phyloP scores from a whole-genome alignment of 768 basidiomycete species.

The Mycena indigotica region DNA sequence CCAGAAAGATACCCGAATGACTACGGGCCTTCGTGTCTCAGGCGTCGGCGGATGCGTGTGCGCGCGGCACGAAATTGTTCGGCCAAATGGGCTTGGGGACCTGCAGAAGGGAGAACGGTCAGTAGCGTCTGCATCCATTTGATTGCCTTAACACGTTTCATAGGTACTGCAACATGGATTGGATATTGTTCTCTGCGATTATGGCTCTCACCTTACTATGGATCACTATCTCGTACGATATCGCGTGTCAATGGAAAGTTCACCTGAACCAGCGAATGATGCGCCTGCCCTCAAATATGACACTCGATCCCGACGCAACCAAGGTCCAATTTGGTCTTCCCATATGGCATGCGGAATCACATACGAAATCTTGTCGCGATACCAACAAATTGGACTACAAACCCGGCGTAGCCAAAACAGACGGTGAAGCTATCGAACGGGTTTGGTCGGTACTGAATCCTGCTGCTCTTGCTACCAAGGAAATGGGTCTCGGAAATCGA shows the following conservation, averaged over 20 bases:
- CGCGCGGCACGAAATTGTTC: constrained; percentile 20
- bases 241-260: constrained; percentile 27
- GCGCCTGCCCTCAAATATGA: neutral
- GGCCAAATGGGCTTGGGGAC: constrained; percentile 25
- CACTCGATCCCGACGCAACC: neutral
- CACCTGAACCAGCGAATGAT: constrained; percentile 5
- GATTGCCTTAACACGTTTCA: neutral
- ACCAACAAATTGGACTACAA: constrained; percentile 14
- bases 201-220: neutral
- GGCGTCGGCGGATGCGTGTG: constrained; percentile 21
- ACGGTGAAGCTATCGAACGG: constrained; percentile 24
- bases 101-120: constrained; percentile 29
- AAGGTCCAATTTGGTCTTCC: constrained; percentile 9
- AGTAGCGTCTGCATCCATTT: neutral
- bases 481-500: constrained; percentile 31
- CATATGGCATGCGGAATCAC: constrained; percentile 19
- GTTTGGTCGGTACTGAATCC: constrained; percentile 32
- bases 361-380: constrained; percentile 14
- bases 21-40: constrained; percentile 8
- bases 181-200: constrained; percentile 22
- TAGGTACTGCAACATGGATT: constrained; percentile 29
- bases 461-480: constrained; percentile 24
- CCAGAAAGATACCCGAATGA: constrained; percentile 22
- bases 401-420: constrained; percentile 9
- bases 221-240: constrained; percentile 24